phyloP scores from a whole-genome alignment of 2,329 filamentous ascomycete species.

The Alternaria ventricosa region DNA sequence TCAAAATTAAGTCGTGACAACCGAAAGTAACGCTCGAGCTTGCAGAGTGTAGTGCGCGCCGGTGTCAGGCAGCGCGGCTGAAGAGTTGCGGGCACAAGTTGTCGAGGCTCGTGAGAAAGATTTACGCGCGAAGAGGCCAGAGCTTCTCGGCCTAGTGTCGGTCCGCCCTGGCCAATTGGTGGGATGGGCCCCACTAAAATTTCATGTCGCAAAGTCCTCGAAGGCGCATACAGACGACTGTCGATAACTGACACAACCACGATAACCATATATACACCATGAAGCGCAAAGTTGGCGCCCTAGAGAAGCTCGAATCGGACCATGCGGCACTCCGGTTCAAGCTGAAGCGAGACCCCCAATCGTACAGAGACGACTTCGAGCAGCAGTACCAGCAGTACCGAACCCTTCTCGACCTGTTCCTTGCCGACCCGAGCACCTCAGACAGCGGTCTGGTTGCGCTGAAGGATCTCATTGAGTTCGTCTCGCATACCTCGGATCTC shows the following conservation, averaged over 20 bases:
- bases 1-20: background rate
- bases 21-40: background rate
- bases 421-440: constrained; percentile 79
- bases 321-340: constrained; percentile 85
- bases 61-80: constrained; percentile 6
- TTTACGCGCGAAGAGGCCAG: constrained; percentile 14
- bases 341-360: constrained; percentile 71
- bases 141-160: constrained; percentile 20
- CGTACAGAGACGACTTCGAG: constrained; percentile 80
- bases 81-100: background rate
- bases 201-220: constrained; percentile 20
- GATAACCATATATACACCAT: constrained; percentile 47
- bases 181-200: constrained; percentile 22
- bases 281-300: constrained; percentile 87
- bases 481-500: constrained; percentile 91
- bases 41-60: constrained; percentile 6
- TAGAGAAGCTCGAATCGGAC: constrained; percentile 89
- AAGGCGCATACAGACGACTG: constrained; percentile 4
- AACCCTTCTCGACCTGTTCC: constrained; percentile 88
- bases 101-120: constrained; percentile 11
- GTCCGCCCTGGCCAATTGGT: constrained; percentile 18
- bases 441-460: constrained; percentile 83
- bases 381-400: constrained; percentile 92
- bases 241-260: background rate
- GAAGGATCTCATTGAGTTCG: constrained; percentile 89